phyloP scores from a whole-genome alignment of 2,329 filamentous ascomycete genomes.

The Neofusicoccum ribis region DNA sequence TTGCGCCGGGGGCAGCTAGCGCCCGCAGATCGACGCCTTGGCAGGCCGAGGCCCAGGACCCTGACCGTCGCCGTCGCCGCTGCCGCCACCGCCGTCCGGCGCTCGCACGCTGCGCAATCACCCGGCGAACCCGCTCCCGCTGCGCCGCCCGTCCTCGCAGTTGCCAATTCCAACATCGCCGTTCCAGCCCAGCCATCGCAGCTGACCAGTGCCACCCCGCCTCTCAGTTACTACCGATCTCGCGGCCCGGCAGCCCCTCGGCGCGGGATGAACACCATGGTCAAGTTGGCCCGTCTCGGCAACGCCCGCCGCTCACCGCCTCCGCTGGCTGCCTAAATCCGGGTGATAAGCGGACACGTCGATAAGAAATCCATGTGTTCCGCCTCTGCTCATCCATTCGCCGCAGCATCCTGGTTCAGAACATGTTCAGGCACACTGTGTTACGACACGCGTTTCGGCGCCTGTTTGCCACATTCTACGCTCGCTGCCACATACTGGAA shows the following conservation, averaged over 20 bases:
- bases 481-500: no score
- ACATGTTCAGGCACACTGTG: no score
- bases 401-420: no score
- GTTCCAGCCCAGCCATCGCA: background rate
- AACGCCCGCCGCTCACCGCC: background rate
- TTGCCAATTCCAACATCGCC: background rate
- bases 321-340: background rate
- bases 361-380: no score
- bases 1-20: background rate
- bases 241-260: background rate
- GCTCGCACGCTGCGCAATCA: background rate
- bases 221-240: background rate
- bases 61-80: background rate
- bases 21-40: constrained; percentile 13
- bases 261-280: background rate
- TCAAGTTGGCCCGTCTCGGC: background rate
- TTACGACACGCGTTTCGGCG: no score
- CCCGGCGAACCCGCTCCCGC: background rate
- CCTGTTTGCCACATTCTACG: no score
- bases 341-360: no score
- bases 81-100: background rate
- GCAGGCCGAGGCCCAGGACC: constrained; percentile 3
- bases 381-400: no score
- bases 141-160: no score
- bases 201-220: no score